These are phyloP conservation scores for Mycena latifolia DNA, from an alignment of 768 basidiomycete genomes.

Conservation along the genomic window DNA sequence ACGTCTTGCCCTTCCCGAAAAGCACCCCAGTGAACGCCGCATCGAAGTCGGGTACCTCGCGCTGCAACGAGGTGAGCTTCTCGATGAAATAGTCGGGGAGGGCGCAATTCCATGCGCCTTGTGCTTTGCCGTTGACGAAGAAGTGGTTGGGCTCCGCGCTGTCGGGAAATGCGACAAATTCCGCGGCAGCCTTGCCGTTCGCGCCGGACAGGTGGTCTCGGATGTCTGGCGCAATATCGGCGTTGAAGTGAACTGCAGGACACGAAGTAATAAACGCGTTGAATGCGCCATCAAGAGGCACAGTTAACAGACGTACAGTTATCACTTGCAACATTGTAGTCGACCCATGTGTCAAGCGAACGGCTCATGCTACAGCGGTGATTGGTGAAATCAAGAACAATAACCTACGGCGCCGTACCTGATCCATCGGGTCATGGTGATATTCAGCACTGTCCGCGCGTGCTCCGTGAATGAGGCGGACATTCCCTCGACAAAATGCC, in stretches of 20 bases:
- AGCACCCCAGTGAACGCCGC: conserved; percentile 17
- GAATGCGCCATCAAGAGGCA: no score
- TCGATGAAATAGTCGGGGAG: neutral
- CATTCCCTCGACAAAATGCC: conserved; percentile 21
- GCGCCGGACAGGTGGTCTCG: conserved; percentile 17
- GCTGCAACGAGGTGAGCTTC: neutral
- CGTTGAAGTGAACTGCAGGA: conserved; percentile 25
- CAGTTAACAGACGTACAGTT: neutral
- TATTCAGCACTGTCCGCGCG: conserved; percentile 11
- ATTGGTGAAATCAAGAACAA: no score
- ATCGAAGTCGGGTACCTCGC: conserved; percentile 7
- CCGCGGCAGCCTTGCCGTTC: conserved; percentile 19
- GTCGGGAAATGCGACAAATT: conserved; percentile 27
- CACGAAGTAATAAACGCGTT: neutral
- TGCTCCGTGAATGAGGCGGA: conserved; percentile 15
- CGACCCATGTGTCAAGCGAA: neutral
- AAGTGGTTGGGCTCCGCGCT: neutral
- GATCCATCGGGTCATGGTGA: conserved; percentile 16
- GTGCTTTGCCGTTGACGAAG: neutral
- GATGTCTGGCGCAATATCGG: neutral
- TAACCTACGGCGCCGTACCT: neutral
- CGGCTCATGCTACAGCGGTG: neutral
- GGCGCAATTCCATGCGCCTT: neutral
- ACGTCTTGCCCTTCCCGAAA: conserved; percentile 21
- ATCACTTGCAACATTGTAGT: neutral